Percentiles rank a stretch among this genome's conserved stretches.
These are phyloP conservation scores for Torrubiellomyces zombiae DNA, from an alignment of 2,329 filamentous ascomycete species.

Conservation along the genomic window DNA sequence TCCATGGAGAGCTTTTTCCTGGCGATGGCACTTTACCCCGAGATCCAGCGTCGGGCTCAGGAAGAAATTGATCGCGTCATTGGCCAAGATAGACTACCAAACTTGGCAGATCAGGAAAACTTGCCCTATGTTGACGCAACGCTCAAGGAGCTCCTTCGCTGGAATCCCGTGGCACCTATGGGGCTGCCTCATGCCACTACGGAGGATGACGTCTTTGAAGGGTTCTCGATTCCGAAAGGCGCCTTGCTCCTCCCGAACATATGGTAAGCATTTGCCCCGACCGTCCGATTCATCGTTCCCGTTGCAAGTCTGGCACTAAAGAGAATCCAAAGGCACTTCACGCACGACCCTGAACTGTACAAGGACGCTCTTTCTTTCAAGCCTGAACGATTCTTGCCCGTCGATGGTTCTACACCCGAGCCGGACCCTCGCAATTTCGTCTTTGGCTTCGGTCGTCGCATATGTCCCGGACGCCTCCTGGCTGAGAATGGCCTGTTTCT, in stretches of 20 bases:
- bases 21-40: not conserved
- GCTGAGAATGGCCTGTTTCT: too few species aligned
- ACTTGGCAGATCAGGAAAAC: not conserved
- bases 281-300: too few species aligned
- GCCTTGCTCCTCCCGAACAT: not conserved
- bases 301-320: not conserved
- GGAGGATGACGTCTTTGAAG: not conserved
- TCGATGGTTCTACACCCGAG: too few species aligned
- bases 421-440: too few species aligned
- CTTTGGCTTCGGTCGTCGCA: not conserved
- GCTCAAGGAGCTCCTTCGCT: not conserved
- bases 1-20: slow-evolving; percentile 1
- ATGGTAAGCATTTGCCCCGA: too few species aligned
- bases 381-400: not conserved
- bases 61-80: slow-evolving; percentile 1
- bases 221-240: slow-evolving; percentile 1
- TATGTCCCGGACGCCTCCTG: not conserved
- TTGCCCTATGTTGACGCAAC: not conserved
- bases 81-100: not conserved
- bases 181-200: not conserved
- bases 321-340: too few species aligned
- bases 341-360: not conserved
- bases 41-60: not conserved
- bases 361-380: not conserved
- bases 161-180: slow-evolving; percentile 1